Percentiles rank a stretch among this genome's conserved stretches.
phyloP scores from a whole-genome alignment of 352 stramenopile genomes.

The Phytophthora idaei region DNA sequence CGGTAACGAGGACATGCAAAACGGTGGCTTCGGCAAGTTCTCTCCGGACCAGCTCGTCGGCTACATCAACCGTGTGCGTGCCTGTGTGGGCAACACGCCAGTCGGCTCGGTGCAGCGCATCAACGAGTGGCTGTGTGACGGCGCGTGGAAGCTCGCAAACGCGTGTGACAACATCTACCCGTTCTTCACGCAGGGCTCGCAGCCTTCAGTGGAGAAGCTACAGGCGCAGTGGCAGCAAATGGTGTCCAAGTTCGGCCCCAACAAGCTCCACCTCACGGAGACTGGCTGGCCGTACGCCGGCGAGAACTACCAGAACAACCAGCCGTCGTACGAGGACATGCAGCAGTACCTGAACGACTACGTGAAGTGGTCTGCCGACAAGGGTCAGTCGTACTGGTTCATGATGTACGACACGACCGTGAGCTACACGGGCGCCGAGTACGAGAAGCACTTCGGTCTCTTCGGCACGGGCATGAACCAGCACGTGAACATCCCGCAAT shows the following conservation, averaged over 20 bases:
- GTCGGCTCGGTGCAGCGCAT: slow-evolving; percentile 4
- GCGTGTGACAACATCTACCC: slow-evolving; percentile 40
- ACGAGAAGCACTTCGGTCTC: slow-evolving; percentile 64
- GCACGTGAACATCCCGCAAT: slow-evolving; percentile 35
- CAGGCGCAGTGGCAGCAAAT: slow-evolving; percentile 54
- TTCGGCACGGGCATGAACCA: slow-evolving; percentile 40
- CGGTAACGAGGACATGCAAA: slow-evolving; percentile 71
- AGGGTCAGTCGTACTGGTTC: slow-evolving; percentile 52
- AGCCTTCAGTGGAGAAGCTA: slow-evolving; percentile 1
- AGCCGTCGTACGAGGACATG: slow-evolving; percentile 38
- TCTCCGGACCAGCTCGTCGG: slow-evolving; percentile 43
- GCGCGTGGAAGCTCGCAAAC: not conserved
- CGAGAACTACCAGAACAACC: slow-evolving; percentile 31
- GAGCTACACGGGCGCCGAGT: slow-evolving; percentile 46
- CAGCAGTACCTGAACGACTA: slow-evolving; percentile 53
- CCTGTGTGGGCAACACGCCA: slow-evolving; percentile 4
- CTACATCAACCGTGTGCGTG: slow-evolving; percentile 26
- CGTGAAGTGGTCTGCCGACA: slow-evolving; percentile 28
- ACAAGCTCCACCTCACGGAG: slow-evolving; percentile 42
- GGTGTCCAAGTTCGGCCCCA: slow-evolving; percentile 36
- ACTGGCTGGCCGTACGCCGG: slow-evolving; percentile 57
- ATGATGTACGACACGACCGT: slow-evolving; percentile 65
- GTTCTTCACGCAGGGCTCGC: slow-evolving; percentile 43
- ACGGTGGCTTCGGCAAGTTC: slow-evolving; percentile 46
- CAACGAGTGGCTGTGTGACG: not conserved